Conservation (phyloP, 371 early-diverging fungal genomes). For the Rhizopus delemar region DNA sequence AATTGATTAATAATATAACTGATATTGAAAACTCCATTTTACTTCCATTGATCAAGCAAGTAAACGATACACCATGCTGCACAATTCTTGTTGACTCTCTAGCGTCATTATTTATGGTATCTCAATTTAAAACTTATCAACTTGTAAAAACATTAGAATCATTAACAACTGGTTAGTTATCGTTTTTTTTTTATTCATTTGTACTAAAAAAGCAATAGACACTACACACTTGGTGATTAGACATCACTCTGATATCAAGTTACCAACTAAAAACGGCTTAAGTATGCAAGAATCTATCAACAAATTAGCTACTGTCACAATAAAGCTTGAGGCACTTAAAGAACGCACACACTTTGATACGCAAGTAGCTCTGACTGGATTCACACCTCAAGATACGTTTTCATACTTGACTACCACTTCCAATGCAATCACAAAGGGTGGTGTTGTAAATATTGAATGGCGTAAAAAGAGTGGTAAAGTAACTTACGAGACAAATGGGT, state of each 20-base stretch:
- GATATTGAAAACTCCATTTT: slow-evolving; percentile 33
- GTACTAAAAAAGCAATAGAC: slow-evolving; percentile 18
- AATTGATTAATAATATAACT: slow-evolving; percentile 4
- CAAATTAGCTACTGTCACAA: slow-evolving; percentile 36
- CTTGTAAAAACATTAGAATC: slow-evolving; percentile 40
- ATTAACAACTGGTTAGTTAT: slow-evolving; percentile 37
- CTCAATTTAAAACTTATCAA: slow-evolving; percentile 41
- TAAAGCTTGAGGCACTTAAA: slow-evolving; percentile 32
- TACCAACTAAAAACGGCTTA: slow-evolving; percentile 16
- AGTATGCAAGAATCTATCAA: slow-evolving; percentile 31
- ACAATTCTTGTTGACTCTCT: slow-evolving; percentile 42
- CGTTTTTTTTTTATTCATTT: neutral
- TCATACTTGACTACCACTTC: slow-evolving; percentile 41
- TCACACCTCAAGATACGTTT: slow-evolving; percentile 42
- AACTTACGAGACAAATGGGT: slow-evolving; percentile 37
- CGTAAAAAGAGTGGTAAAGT: slow-evolving; percentile 52
- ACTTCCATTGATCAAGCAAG: slow-evolving; percentile 23
- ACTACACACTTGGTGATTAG: slow-evolving; percentile 31
- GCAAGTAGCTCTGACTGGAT: slow-evolving; percentile 42
- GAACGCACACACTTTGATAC: slow-evolving; percentile 34
- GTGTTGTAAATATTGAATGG: slow-evolving; percentile 45
- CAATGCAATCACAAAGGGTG: slow-evolving; percentile 33
- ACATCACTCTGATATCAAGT: slow-evolving; percentile 33
- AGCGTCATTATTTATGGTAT: slow-evolving; percentile 29
- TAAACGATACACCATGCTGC: slow-evolving; percentile 14